Percentiles rank a stretch among this genome's conserved stretches.
These are phyloP conservation scores for Funneliformis geosporum DNA, from an alignment of 192 early-diverging fungal genomes.

Conservation along the genomic window DNA sequence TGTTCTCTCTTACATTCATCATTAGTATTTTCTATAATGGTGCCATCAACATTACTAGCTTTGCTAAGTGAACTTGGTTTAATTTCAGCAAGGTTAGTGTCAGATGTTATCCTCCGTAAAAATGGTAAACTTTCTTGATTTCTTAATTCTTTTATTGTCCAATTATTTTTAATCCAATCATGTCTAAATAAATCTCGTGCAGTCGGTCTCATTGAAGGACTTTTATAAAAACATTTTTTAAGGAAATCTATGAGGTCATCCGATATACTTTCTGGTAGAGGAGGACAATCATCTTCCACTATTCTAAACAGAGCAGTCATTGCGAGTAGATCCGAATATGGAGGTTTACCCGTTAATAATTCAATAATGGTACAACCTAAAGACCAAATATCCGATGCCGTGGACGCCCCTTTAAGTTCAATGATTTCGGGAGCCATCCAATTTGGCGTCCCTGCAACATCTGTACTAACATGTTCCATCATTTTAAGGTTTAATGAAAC, in stretches of 20 bases:
- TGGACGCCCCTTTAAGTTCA: conserved; percentile 84
- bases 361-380: conserved; percentile 95
- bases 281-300: conserved; percentile 88
- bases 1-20: not conserved
- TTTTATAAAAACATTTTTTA: conserved; percentile 81
- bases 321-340: conserved; percentile 80
- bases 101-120: conserved; percentile 19
- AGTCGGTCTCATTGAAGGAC: conserved; percentile 68
- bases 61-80: not conserved
- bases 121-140: conserved; percentile 23
- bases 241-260: conserved; percentile 82
- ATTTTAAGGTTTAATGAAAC: conserved; percentile 87
- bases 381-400: conserved; percentile 91
- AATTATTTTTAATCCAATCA: conserved; percentile 69
- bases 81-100: conserved; percentile 8
- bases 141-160: conserved; percentile 34
- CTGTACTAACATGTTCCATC: conserved; percentile 61
- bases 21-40: not conserved
- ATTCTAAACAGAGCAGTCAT: conserved; percentile 95
- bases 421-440: conserved; percentile 95
- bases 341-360: conserved; percentile 89
- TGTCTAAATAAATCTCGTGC: conserved; percentile 75
- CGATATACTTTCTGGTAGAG: conserved; percentile 79
- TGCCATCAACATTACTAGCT: not conserved
- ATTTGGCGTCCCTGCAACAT: conserved; percentile 83